A percentile compares a stretch with the other conserved stretches of the same genome.
phyloP scores from a whole-genome alignment of 495 filamentous ascomycete species.

The Hypoxylon intermedium region DNA sequence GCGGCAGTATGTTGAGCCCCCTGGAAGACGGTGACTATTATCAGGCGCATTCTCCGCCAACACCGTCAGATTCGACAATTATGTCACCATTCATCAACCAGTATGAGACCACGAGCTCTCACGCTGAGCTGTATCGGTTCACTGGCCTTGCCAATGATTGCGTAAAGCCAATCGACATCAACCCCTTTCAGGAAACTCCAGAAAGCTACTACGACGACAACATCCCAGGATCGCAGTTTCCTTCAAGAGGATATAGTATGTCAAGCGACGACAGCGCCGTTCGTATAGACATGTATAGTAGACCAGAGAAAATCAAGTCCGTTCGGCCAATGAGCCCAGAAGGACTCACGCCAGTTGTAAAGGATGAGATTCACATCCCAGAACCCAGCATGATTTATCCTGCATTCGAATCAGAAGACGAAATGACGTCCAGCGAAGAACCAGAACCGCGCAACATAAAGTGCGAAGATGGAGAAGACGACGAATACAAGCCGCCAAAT shows the following conservation, averaged over 20 bases:
- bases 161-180: constrained; percentile 51
- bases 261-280: constrained; percentile 35
- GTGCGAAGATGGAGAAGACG: constrained; percentile 33
- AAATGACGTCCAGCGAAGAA: constrained; percentile 19
- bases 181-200: constrained; percentile 40
- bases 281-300: constrained; percentile 18
- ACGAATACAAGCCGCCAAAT: constrained; percentile 36
- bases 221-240: constrained; percentile 22
- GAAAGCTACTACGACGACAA: constrained; percentile 42
- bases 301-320: constrained; percentile 11
- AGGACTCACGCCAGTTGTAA: constrained; percentile 27
- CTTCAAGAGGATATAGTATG: constrained; percentile 38
- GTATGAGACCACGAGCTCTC: constrained; percentile 32
- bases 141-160: constrained; percentile 41
- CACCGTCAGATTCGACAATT: constrained; percentile 42
- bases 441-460: constrained; percentile 16
- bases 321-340: constrained; percentile 33
- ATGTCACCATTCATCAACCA: constrained; percentile 40
- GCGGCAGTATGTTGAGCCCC: constrained; percentile 48
- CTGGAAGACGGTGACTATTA: constrained; percentile 48
- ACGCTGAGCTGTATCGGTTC: constrained; percentile 37
- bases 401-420: constrained; percentile 17
- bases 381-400: constrained; percentile 30
- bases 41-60: constrained; percentile 43
- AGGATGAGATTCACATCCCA: constrained; percentile 45